Evolutionary conservation across 192 early-diverging fungal species (phyloP), one percentile per base, ranked within the genome.

Genomic region (Geosiphon pyriformis): DNA sequence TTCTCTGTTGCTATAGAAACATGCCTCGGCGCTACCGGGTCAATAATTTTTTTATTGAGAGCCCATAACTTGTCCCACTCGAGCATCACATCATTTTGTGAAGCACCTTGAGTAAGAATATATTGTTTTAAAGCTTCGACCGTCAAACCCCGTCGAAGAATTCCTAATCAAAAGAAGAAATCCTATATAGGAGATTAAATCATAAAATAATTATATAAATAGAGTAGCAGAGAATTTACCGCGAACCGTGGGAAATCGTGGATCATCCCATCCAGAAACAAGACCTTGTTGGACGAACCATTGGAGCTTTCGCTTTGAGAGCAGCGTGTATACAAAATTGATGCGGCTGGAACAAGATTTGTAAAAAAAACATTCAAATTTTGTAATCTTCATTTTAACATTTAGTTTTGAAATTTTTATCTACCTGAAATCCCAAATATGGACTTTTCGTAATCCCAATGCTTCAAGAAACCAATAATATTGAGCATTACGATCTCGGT

Each of bases 61-160:
- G 94, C 81, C 97, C 97, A 99, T 62, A 99, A 85, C 80, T 99
- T 99, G 80, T 99, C 97, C 97, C 97, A 99, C 77, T 97, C 95
- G 50, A 99, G 76, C 49, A 88, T 77, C 62, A 99, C 81, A 54
- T 83, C 87, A 80, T 92, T 94, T 75, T 97, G 93, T 25, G 94
- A 95, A 50, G 97, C 95, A 46, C 97, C 97, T 80, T 98, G 95
- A 89, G 92, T 96, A 49, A 98, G 74, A 68, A 95, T 96, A 68
- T 99, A 99, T 74, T 93, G 81, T 62, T 93, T 90, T 74, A 99
- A 80, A 0, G 97, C 95, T 68, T 98, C 91, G 64, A 99, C 92
- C 51, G 95, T 99, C 91, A 99, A 85, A 53, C 97, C 97, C 62
- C 97, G 87, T 56, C 97, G 92, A 53, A 83, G 83, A 78, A 99